Conservation (phyloP, 768 basidiomycete species). For the Suillus placidus region DNA sequence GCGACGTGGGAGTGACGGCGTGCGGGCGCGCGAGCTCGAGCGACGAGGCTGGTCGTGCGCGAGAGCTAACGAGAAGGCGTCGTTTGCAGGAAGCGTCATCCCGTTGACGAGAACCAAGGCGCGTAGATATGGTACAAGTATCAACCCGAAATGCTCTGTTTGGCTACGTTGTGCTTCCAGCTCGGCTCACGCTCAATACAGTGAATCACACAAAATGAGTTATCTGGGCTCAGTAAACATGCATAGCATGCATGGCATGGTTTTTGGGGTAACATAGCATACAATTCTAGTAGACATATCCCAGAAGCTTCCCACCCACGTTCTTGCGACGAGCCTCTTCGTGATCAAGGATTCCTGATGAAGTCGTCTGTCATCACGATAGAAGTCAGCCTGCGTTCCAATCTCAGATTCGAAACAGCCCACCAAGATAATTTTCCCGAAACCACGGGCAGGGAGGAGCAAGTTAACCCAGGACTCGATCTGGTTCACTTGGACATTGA, state of each 20-base stretch:
- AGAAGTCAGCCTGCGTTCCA: conserved; percentile 5
- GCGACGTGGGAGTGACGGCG: conserved; percentile 36
- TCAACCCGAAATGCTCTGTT: neutral
- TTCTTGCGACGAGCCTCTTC: conserved; percentile 99
- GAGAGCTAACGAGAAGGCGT: conserved; percentile 39
- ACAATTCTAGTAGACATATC: conserved; percentile 81
- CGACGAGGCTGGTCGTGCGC: conserved; percentile 39
- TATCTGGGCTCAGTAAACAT: conserved; percentile 13
- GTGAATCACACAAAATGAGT: conserved; percentile 10
- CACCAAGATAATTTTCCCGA: conserved; percentile 95
- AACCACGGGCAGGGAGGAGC: conserved; percentile 93
- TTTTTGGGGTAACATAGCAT: conserved; percentile 26
- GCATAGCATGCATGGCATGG: conserved; percentile 9
- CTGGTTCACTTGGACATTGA: conserved; percentile 91
- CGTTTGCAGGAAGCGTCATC: conserved; percentile 39
- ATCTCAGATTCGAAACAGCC: conserved; percentile 29
- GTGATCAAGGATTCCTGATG: conserved; percentile 97
- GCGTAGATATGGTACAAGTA: neutral
- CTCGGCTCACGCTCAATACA: neutral
- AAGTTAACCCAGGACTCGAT: conserved; percentile 98
- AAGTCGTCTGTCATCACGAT: conserved; percentile 71
- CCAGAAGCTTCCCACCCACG: conserved; percentile 93
- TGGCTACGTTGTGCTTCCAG: conserved; percentile 3
- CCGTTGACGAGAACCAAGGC: neutral
- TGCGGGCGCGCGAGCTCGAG: conserved; percentile 25